phyloP scores from a whole-genome alignment of 169 alveolate genomes.

The Cryptosporidium muris region DNA sequence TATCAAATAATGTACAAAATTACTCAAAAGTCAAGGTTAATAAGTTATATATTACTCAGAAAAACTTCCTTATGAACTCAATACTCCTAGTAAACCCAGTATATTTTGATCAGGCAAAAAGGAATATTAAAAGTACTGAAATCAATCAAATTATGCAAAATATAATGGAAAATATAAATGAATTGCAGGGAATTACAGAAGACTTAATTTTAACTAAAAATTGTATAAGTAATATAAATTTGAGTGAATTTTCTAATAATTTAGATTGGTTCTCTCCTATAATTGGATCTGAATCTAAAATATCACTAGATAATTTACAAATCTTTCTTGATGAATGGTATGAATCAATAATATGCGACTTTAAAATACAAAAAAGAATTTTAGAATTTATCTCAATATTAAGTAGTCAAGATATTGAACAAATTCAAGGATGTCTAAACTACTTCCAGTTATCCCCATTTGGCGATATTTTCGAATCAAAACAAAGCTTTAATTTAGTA shows the following conservation, averaged over 20 bases:
- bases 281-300: background rate
- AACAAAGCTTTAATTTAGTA: background rate
- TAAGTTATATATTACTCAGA: conserved; percentile 15
- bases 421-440: conserved; percentile 34
- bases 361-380: conserved; percentile 22
- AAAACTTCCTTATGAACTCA: background rate
- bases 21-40: conserved; percentile 24
- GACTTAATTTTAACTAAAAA: background rate
- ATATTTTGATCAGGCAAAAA: background rate
- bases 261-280: background rate
- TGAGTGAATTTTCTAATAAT: background rate
- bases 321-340: conserved; percentile 32
- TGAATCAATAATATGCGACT: conserved; percentile 45
- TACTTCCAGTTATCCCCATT: conserved; percentile 62
- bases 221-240: background rate
- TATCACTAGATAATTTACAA: conserved; percentile 26
- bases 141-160: background rate
- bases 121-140: background rate
- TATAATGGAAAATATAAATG: background rate
- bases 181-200: background rate
- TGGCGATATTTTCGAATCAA: conserved; percentile 38
- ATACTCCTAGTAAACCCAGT: conserved; percentile 27
- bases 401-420: conserved; percentile 15
- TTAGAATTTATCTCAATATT: conserved; percentile 5
- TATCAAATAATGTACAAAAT: conserved; percentile 30